Base-by-base conservation (phyloP, 176 grass and related monocot genomes). In the Neostapfia colusana region DNA sequence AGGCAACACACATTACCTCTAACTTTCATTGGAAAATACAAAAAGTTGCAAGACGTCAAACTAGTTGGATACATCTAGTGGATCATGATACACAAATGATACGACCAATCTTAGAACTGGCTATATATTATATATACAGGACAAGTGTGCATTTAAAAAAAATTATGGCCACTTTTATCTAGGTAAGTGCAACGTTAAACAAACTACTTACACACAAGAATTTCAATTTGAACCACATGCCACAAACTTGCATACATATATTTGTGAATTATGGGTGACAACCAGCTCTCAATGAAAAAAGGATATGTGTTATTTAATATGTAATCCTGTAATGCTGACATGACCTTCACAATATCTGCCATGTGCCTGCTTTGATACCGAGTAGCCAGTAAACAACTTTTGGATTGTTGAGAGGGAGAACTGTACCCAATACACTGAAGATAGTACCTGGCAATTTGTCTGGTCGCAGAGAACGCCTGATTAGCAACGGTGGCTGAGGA, bases 401-500 rank as follows among this genome's bases (percentile, higher is more conserved):
- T 75, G 28, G 31, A 83, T 80, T 74, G 34, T 25, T 79, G 3
- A 3, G 0, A 31, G 40, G 37, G 10, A 86, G 54, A 82, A 17
- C 21, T 84, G 20, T 36, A 31, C 27, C 58, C 2, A 20, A 69
- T 26, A 77, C 71, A 67, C 40, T 81, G 21, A 54, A 84, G 63
- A 55, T 48, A 53, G 26, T 84, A 94, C 95, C 91, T 75, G 95
- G 95, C 65, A 98, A 81, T 80, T 88, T 98, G 88, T 98, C 91
- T 75, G 79, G 89, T 34, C 74, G 84, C n/a, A 98, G 87, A 84
- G 95, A 39, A 73, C 95, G 95, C 72, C 91, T 93, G 73, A 98
- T 98, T 60, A 98, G 73, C 80, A 98, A 81, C 66, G 95, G 95
- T 55, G 95, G 95, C 60, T 98, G 91, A 20, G 95, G 95, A 82